Conservation (phyloP, 202 grass and related monocot species). For the Setaria italica region DNA sequence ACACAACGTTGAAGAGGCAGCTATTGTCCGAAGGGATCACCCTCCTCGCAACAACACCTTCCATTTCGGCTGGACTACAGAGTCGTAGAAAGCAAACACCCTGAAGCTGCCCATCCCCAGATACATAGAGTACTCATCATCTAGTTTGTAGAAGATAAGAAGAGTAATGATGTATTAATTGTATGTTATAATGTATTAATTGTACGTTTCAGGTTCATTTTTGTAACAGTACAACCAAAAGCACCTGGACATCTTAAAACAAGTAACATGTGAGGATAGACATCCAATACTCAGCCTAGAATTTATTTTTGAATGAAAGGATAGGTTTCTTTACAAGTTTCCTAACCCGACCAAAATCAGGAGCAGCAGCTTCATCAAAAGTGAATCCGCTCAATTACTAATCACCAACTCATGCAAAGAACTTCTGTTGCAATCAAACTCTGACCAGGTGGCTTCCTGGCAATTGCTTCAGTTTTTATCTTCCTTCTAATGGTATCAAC, state of each 20-base stretch:
- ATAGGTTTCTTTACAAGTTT: slow-evolving; percentile 1
- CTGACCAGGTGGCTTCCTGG: slow-evolving; percentile 66
- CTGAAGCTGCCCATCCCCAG: background rate
- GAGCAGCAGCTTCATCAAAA: slow-evolving; percentile 8
- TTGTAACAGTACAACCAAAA: slow-evolving; percentile 12
- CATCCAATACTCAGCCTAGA: background rate
- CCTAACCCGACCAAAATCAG: slow-evolving; percentile 39
- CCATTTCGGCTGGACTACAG: slow-evolving; percentile 48
- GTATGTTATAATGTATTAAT: background rate
- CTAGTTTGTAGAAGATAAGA: background rate
- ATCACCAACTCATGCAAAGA: slow-evolving; percentile 39
- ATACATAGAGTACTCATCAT: background rate
- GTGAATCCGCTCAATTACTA: background rate
- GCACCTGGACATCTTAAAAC: slow-evolving; percentile 11
- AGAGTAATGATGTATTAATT: background rate
- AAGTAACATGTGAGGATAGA: background rate
- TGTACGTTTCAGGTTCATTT: background rate
- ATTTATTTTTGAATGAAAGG: background rate
- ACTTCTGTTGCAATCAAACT: slow-evolving; percentile 52
- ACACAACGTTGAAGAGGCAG: slow-evolving; percentile 78
- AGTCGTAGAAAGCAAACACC: background rate
- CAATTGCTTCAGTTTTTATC: slow-evolving; percentile 34
- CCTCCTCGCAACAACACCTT: slow-evolving; percentile 71
- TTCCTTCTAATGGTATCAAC: slow-evolving; percentile 63
- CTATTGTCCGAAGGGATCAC: slow-evolving; percentile 81